These are phyloP conservation scores for Truncatella angustata DNA, from an alignment of 2,329 filamentous ascomycete species.

Conservation along the genomic window DNA sequence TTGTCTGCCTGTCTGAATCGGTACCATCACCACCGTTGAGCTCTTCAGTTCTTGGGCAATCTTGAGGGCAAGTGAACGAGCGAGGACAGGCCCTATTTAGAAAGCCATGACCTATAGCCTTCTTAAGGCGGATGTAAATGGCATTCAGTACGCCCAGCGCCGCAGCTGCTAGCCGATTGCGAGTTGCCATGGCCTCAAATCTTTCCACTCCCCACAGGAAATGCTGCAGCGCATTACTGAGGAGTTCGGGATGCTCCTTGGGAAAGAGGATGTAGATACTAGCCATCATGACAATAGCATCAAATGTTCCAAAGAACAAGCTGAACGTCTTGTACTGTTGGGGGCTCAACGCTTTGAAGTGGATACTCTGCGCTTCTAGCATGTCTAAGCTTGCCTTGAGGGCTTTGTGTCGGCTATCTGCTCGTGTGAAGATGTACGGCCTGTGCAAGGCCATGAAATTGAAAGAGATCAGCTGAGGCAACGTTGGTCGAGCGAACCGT, in stretches of 20 bases:
- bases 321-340: slow-evolving; percentile 54
- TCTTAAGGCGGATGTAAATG: slow-evolving; percentile 52
- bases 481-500: slow-evolving; percentile 39
- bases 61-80: slow-evolving; percentile 8
- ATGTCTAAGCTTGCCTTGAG: slow-evolving; percentile 55
- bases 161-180: slow-evolving; percentile 52
- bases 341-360: slow-evolving; percentile 47
- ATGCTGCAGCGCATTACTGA: slow-evolving; percentile 49
- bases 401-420: slow-evolving; percentile 52
- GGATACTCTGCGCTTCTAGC: slow-evolving; percentile 51
- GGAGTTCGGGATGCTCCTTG: slow-evolving; percentile 48
- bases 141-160: slow-evolving; percentile 55
- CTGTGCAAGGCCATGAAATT: slow-evolving; percentile 59
- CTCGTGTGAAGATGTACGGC: slow-evolving; percentile 59
- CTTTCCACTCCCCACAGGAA: slow-evolving; percentile 59
- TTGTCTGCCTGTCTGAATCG: background rate
- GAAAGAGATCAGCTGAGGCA: slow-evolving; percentile 50
- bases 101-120: slow-evolving; percentile 39
- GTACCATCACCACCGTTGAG: background rate
- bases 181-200: slow-evolving; percentile 53
- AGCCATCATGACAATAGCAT: slow-evolving; percentile 60
- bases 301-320: slow-evolving; percentile 63
- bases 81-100: slow-evolving; percentile 15
- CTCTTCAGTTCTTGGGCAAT: background rate
- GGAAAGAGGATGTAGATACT: slow-evolving; percentile 62